Evolutionary conservation across 306 rosid species (phyloP).

Genomic region (Potentilla sterilis): DNA sequence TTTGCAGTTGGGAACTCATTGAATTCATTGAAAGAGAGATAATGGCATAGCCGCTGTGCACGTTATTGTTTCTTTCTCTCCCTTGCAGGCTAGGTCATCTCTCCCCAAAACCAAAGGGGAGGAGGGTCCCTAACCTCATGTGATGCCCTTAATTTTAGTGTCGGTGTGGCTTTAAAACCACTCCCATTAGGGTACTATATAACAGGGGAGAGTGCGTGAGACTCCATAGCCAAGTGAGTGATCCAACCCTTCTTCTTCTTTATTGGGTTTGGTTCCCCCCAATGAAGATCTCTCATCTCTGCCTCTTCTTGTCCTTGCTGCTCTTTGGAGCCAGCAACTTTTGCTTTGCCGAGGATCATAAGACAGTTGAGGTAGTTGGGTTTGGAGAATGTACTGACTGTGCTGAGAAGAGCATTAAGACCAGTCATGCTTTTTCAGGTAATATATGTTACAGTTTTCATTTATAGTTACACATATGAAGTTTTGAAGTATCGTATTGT

Average conservation of each 20-base stretch:
- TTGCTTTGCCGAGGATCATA: conserved; percentile 49
- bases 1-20: conserved; percentile 57
- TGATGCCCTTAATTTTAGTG: conserved; percentile 54
- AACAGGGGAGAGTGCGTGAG: conserved; percentile 23
- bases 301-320: conserved; percentile 47
- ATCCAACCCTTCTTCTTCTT: background rate
- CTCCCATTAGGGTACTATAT: conserved; percentile 36
- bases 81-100: background rate
- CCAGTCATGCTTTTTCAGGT: conserved; percentile 74
- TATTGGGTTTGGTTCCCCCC: conserved; percentile 18
- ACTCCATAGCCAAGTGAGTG: background rate
- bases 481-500: background rate
- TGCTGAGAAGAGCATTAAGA: conserved; percentile 49
- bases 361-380: conserved; percentile 70
- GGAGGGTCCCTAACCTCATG: conserved; percentile 52
- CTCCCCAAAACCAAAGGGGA: background rate
- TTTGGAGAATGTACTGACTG: conserved; percentile 82
- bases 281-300: conserved; percentile 52
- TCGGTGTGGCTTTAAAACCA: conserved; percentile 34
- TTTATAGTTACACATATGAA: background rate
- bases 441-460: background rate
- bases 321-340: conserved; percentile 40
- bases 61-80: conserved; percentile 45
- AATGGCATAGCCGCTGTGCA: conserved; percentile 30
- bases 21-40: conserved; percentile 44